These are phyloP conservation scores for Moesziomyces globuligerus DNA, from an alignment of 1,284 basidiomycete species.

Conservation along the genomic window DNA sequence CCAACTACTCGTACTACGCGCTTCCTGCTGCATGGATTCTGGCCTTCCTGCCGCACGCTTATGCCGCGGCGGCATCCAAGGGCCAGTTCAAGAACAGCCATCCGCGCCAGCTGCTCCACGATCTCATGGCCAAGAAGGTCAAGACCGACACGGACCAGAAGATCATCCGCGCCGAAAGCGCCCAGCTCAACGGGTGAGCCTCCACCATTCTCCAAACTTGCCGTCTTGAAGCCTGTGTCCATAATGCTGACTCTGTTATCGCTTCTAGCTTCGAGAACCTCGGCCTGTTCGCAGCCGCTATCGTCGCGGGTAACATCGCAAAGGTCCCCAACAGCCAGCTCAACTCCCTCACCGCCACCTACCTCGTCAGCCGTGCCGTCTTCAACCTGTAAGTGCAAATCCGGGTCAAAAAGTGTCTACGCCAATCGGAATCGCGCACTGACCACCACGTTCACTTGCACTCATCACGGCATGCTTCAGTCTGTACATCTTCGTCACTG, in stretches of 20 bases:
- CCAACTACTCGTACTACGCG: slow-evolving; percentile 43
- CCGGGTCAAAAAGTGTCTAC: too few species aligned
- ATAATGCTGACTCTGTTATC: background rate
- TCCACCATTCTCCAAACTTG: too few species aligned
- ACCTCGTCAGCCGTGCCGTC: slow-evolving; percentile 46
- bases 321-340: slow-evolving; percentile 47
- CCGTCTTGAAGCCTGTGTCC: too few species aligned
- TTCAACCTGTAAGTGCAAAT: slow-evolving; percentile 47
- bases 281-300: slow-evolving; percentile 35
- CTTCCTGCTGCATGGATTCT: slow-evolving; percentile 39
- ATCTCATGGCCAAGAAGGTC: slow-evolving; percentile 38
- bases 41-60: slow-evolving; percentile 33
- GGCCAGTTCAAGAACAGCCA: slow-evolving; percentile 27
- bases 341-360: slow-evolving; percentile 46
- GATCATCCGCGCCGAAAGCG: slow-evolving; percentile 42
- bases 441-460: background rate
- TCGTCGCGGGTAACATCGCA: slow-evolving; percentile 55
- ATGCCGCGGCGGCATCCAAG: slow-evolving; percentile 10
- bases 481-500: slow-evolving; percentile 35
- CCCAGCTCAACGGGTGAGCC: slow-evolving; percentile 32
- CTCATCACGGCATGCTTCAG: slow-evolving; percentile 1
- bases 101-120: slow-evolving; percentile 39
- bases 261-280: slow-evolving; percentile 29
- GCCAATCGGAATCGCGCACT: too few species aligned
- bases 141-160: slow-evolving; percentile 38